Evolutionary conservation across 2,329 filamentous ascomycete species (phyloP).

Genomic region (Talaromyces sp.): DNA sequence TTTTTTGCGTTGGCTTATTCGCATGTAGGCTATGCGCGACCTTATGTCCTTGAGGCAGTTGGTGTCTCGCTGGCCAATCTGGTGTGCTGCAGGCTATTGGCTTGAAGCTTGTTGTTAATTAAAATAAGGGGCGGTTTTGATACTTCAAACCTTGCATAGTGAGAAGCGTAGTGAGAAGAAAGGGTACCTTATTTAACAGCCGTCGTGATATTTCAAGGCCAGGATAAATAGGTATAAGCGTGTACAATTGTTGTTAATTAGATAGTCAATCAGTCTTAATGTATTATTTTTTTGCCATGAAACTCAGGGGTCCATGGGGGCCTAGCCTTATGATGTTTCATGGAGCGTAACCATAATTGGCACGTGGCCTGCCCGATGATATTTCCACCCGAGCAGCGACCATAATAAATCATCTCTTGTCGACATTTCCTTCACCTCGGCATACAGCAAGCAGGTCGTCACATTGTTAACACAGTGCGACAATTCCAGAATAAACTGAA

Average conservation of each 20-base stretch:
- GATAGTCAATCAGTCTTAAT: not conserved
- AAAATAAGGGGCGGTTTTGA: not conserved
- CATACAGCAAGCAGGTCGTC: not conserved
- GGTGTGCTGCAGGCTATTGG: constrained; percentile 19
- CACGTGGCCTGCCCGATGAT: not conserved
- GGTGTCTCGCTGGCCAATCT: constrained; percentile 42
- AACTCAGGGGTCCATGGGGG: not conserved
- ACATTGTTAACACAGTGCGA: not conserved
- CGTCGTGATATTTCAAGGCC: not conserved
- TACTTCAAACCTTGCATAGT: not conserved
- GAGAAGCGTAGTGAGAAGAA: not conserved
- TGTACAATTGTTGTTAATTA: not conserved
- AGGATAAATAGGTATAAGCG: not conserved
- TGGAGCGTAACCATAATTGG: not conserved
- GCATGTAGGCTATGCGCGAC: constrained; percentile 51
- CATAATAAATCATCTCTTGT: not conserved
- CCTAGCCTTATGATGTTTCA: not conserved
- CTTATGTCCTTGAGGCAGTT: constrained; percentile 49
- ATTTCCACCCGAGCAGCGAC: not conserved
- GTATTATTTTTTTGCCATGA: not conserved
- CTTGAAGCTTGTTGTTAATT: not conserved
- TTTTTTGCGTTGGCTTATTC: constrained; percentile 48
- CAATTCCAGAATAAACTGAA: not conserved
- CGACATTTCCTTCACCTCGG: not conserved
- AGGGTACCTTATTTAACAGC: not conserved